These are phyloP conservation scores for Picea glauca DNA, from an alignment of 75 land plant genomes.

Conservation along the genomic window DNA sequence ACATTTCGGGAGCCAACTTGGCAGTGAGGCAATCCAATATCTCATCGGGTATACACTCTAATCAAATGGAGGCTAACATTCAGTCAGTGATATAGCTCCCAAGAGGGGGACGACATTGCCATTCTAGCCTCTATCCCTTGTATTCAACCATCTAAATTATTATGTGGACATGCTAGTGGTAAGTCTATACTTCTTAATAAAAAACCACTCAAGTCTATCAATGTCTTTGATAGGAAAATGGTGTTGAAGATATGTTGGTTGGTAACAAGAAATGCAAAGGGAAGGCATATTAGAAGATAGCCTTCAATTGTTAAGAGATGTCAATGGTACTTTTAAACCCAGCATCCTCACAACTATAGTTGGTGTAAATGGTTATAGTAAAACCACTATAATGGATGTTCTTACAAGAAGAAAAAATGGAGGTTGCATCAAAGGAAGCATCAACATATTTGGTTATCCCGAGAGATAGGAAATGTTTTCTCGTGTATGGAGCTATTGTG, in stretches of 20 bases:
- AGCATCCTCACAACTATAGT: constrained; percentile 76
- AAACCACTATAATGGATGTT: constrained; percentile 82
- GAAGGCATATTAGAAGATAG: constrained; percentile 51
- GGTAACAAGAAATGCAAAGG: constrained; percentile 61
- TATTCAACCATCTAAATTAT: constrained; percentile 73
- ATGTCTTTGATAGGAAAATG: too few species aligned
- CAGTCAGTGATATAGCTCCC: constrained; percentile 6
- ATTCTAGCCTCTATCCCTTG: constrained; percentile 64
- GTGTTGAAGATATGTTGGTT: too few species aligned
- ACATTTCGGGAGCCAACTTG: constrained; percentile 8
- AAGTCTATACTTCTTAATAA: constrained; percentile 8
- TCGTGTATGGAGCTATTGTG: constrained; percentile 72
- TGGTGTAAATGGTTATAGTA: constrained; percentile 81
- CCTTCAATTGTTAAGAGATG: constrained; percentile 51
- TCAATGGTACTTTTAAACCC: constrained; percentile 71
- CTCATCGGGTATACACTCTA: constrained; percentile 10
- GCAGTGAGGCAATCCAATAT: constrained; percentile 6
- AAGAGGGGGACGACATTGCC: constrained; percentile 75
- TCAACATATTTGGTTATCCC: constrained; percentile 50
- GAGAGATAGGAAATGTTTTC: constrained; percentile 80
- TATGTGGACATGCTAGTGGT: constrained; percentile 79
- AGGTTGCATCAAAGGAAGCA: constrained; percentile 62
- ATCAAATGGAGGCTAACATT: constrained; percentile 4
- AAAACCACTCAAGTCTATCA: too few species aligned
- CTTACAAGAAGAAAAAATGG: constrained; percentile 81